These are phyloP conservation scores for Fonsecaea erecta DNA, from an alignment of 2,329 filamentous ascomycete species.

Conservation along the genomic window DNA sequence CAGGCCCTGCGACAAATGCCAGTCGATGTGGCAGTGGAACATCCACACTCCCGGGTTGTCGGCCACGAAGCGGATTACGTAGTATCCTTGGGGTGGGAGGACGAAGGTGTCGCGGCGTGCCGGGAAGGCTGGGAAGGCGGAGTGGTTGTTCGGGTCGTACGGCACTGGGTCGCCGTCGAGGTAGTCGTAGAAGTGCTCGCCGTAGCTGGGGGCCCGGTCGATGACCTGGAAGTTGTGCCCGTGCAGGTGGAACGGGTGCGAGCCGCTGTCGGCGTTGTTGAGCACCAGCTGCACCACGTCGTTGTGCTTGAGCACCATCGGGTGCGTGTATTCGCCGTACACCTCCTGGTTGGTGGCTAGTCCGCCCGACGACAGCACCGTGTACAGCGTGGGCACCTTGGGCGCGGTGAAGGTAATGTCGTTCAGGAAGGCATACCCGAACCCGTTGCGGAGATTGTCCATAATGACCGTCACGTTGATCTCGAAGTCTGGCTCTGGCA, in stretches of 20 bases:
- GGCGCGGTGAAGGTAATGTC: constrained; percentile 75
- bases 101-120: constrained; percentile 58
- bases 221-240: constrained; percentile 73
- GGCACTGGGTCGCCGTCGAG: constrained; percentile 45
- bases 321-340: constrained; percentile 69
- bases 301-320: constrained; percentile 69
- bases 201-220: constrained; percentile 60
- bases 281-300: constrained; percentile 49
- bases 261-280: constrained; percentile 54
- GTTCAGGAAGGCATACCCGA: constrained; percentile 66
- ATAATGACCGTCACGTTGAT: constrained; percentile 69
- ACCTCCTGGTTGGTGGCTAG: constrained; percentile 63
- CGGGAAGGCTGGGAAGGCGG: constrained; percentile 16
- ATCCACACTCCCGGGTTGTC: constrained; percentile 60
- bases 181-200: constrained; percentile 60
- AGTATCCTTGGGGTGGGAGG: constrained; percentile 59
- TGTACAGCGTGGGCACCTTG: constrained; percentile 81
- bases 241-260: constrained; percentile 71
- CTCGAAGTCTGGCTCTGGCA: constrained; percentile 62
- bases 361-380: constrained; percentile 66
- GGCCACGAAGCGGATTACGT: constrained; percentile 60
- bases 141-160: constrained; percentile 39
- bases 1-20: constrained; percentile 59
- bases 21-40: constrained; percentile 58
- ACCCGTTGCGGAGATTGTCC: constrained; percentile 69